Evolutionary conservation across 2,329 filamentous ascomycete species (phyloP).

Genomic region (Escovopsis sp.): DNA sequence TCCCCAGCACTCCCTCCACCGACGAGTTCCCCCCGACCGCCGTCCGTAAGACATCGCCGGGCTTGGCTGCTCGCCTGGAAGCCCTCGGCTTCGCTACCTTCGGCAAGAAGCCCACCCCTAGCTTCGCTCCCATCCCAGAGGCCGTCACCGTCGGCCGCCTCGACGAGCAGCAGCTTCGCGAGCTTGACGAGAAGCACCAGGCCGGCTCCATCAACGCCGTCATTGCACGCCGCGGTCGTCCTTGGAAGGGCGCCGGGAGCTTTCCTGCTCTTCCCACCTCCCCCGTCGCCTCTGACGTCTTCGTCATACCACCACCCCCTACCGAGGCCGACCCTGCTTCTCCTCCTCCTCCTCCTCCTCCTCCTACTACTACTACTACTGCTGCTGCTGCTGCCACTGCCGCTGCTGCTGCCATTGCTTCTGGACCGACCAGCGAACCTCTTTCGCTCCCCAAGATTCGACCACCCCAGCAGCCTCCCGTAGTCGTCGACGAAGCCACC

Average conservation of each 20-base stretch:
- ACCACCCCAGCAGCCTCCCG: constrained; percentile 12
- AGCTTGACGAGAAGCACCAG: constrained; percentile 53
- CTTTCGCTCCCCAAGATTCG: constrained; percentile 34
- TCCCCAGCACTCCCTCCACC: background rate
- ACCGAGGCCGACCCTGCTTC: too few relatives aligned
- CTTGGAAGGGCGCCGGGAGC: constrained; percentile 53
- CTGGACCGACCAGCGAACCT: too few relatives aligned
- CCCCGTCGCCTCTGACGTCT: constrained; percentile 17
- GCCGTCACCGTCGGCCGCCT: constrained; percentile 49
- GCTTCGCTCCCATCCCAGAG: constrained; percentile 14
- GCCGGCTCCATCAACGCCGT: constrained; percentile 34
- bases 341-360: too few relatives aligned
- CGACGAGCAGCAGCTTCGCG: constrained; percentile 53
- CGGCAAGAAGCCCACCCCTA: constrained; percentile 19
- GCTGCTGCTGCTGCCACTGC: too few relatives aligned
- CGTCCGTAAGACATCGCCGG: constrained; percentile 46
- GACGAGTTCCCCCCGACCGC: constrained; percentile 14
- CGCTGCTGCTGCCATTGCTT: too few relatives aligned
- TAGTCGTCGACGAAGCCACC: constrained; percentile 23
- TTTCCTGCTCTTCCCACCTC: constrained; percentile 9
- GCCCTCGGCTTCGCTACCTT: constrained; percentile 44
- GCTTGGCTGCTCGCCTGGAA: constrained; percentile 49
- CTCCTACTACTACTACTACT: too few relatives aligned
- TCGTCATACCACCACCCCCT: constrained; percentile 7
- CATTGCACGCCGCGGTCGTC: constrained; percentile 51